Conservation (phyloP, 148 eudicot species). For the Drosera capensis region DNA sequence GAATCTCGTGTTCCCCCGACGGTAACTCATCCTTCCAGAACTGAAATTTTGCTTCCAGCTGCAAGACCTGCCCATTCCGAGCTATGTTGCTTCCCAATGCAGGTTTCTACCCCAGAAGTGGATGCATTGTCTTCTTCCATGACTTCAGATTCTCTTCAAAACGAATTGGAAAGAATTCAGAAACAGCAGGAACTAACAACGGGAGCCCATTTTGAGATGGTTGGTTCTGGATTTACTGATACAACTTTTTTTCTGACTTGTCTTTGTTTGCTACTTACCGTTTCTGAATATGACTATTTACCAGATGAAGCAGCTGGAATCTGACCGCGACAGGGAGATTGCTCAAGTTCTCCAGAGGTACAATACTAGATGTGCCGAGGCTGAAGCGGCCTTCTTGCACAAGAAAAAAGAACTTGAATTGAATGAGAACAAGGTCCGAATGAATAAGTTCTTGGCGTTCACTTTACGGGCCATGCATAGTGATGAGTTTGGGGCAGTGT, state of each 20-base stretch:
- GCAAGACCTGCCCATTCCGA: conserved; percentile 9
- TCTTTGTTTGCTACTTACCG: not conserved
- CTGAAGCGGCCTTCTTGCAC: conserved; percentile 32
- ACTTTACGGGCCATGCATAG: conserved; percentile 52
- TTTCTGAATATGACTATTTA: conserved; percentile 8
- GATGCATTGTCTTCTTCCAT: conserved; percentile 9
- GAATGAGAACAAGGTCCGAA: conserved; percentile 27
- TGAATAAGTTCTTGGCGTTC: conserved; percentile 61
- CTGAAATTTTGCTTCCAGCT: conserved; percentile 7
- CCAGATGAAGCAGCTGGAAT: conserved; percentile 45
- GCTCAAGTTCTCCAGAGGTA: conserved; percentile 45
- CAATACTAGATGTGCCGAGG: conserved; percentile 33
- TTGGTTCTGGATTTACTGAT: conserved; percentile 18
- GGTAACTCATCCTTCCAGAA: conserved; percentile 9
- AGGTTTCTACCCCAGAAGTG: conserved; percentile 12
- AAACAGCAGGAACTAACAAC: conserved; percentile 25
- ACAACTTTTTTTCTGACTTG: not conserved
- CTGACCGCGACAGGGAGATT: conserved; percentile 58
- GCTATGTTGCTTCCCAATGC: conserved; percentile 4
- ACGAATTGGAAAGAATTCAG: conserved; percentile 34
- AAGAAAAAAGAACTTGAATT: conserved; percentile 46
- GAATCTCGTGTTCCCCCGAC: conserved; percentile 8
- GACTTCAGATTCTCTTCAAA: conserved; percentile 46
- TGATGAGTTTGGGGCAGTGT: conserved; percentile 28
- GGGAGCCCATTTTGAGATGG: conserved; percentile 31